Percentiles rank a stretch among this genome's conserved stretches.
These are phyloP conservation scores for Clitopilus passeckerianus DNA, from an alignment of 768 basidiomycete genomes.

Conservation along the genomic window DNA sequence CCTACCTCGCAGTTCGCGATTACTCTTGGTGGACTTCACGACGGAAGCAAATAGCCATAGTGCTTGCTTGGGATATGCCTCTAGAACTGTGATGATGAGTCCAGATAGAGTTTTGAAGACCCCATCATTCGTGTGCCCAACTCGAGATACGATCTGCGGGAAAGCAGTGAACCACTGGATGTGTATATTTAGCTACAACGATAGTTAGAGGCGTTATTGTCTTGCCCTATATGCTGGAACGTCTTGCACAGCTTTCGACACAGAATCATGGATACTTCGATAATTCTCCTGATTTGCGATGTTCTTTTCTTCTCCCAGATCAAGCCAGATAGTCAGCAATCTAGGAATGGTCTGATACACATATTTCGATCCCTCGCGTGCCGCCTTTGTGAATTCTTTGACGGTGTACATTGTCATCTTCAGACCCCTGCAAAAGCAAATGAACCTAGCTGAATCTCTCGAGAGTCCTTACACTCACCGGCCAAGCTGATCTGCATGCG, in stretches of 20 bases:
- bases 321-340: conserved; percentile 91
- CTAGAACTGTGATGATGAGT: conserved; percentile 72
- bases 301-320: conserved; percentile 64
- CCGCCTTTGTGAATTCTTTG: conserved; percentile 62
- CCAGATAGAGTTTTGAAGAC: conserved; percentile 56
- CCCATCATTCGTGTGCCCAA: conserved; percentile 64
- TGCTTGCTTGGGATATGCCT: conserved; percentile 83
- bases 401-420: conserved; percentile 66
- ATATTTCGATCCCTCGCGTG: conserved; percentile 85
- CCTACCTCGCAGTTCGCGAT: conserved; percentile 56
- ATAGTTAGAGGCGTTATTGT: background rate
- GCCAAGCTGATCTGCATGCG: conserved; percentile 32
- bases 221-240: conserved; percentile 78
- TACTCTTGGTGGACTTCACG: conserved; percentile 71
- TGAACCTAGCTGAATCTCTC: background rate
- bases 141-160: conserved; percentile 93
- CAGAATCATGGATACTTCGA: conserved; percentile 49
- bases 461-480: conserved; percentile 28
- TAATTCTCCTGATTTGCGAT: conserved; percentile 32
- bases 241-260: conserved; percentile 49
- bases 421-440: conserved; percentile 36
- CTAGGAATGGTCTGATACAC: conserved; percentile 95
- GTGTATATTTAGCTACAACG: conserved; percentile 2
- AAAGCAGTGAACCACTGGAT: conserved; percentile 92
- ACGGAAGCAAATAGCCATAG: conserved; percentile 92